Evolutionary conservation across 345 rosid genomes (phyloP).

Genomic region (Xanthoceras sorbifolium): DNA sequence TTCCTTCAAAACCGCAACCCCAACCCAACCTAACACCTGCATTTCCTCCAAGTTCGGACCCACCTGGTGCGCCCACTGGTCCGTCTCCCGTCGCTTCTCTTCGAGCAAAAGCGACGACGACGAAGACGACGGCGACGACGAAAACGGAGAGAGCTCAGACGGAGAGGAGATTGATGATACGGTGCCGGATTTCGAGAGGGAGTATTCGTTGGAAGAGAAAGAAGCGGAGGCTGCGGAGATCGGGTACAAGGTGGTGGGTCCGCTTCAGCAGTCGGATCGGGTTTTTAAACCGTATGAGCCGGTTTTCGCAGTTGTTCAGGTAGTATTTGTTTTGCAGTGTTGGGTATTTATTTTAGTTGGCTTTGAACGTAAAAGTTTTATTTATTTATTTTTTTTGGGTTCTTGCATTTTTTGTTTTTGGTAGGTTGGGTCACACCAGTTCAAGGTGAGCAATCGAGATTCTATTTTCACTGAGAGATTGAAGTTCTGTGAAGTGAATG

Average conservation of each 20-base stretch:
- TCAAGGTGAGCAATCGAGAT: constrained; percentile 94
- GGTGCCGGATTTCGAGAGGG: constrained; percentile 42
- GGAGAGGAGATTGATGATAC: constrained; percentile 36
- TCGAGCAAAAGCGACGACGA: constrained; percentile 40
- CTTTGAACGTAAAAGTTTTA: neutral
- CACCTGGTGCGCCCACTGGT: constrained; percentile 18
- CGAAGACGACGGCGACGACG: constrained; percentile 27
- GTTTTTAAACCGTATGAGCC: constrained; percentile 75
- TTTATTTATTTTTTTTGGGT: neutral
- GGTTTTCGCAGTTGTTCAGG: constrained; percentile 92
- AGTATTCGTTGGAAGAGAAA: constrained; percentile 68
- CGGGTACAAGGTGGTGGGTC: constrained; percentile 80
- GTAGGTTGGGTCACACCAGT: constrained; percentile 93
- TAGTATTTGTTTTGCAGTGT: constrained; percentile 25
- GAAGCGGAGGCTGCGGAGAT: constrained; percentile 77
- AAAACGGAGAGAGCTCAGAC: constrained; percentile 32
- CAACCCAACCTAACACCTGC: constrained; percentile 5
- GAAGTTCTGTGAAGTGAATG: constrained; percentile 93
- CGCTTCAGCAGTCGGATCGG: constrained; percentile 54
- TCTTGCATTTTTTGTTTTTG: constrained; percentile 7
- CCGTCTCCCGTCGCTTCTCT: constrained; percentile 47
- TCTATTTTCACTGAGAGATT: constrained; percentile 74
- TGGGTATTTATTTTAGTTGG: neutral
- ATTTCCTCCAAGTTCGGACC: constrained; percentile 20
- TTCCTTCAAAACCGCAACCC: constrained; percentile 25